Evolutionary conservation across 2,329 filamentous ascomycete species (phyloP).

Genomic region (Emydomyces testavorans): DNA sequence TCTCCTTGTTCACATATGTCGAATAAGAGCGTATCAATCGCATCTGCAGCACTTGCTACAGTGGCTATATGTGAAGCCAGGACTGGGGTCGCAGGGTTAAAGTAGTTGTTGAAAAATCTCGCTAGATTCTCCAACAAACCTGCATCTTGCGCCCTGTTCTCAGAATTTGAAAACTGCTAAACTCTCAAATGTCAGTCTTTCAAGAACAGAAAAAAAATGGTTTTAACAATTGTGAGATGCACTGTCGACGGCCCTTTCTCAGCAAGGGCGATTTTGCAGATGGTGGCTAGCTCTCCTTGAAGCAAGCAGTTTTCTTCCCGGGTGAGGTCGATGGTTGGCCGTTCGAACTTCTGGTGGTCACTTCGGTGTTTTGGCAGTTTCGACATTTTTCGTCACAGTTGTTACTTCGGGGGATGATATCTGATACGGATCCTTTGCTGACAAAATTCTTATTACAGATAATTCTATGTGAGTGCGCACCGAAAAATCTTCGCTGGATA

Average conservation of each 20-base stretch:
- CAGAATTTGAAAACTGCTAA: conserved; percentile 16
- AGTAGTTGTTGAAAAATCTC: conserved; percentile 23
- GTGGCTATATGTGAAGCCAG: conserved; percentile 17
- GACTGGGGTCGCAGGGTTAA: conserved; percentile 20
- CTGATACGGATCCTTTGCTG: too few species aligned
- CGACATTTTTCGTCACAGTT: too few species aligned
- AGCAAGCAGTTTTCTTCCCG: conserved; percentile 15
- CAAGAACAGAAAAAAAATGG: neutral
- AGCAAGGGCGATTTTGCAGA: conserved; percentile 10
- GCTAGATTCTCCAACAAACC: conserved; percentile 17
- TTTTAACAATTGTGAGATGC: neutral
- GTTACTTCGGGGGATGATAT: too few species aligned
- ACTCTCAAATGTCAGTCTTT: neutral
- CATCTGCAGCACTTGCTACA: conserved; percentile 17
- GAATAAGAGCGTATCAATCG: conserved; percentile 24
- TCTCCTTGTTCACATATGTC: conserved; percentile 29
- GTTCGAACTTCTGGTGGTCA: neutral
- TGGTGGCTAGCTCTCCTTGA: conserved; percentile 13
- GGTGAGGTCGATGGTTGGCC: conserved; percentile 14
- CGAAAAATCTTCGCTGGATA: too few species aligned
- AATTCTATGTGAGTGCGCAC: too few species aligned
- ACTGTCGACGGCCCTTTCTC: conserved; percentile 12
- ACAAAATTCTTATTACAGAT: too few species aligned
- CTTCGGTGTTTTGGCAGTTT: neutral
- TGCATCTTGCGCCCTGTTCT: conserved; percentile 18